phyloP scores from a whole-genome alignment of 2,329 filamentous ascomycete species.

The Dendryphion nanum region DNA sequence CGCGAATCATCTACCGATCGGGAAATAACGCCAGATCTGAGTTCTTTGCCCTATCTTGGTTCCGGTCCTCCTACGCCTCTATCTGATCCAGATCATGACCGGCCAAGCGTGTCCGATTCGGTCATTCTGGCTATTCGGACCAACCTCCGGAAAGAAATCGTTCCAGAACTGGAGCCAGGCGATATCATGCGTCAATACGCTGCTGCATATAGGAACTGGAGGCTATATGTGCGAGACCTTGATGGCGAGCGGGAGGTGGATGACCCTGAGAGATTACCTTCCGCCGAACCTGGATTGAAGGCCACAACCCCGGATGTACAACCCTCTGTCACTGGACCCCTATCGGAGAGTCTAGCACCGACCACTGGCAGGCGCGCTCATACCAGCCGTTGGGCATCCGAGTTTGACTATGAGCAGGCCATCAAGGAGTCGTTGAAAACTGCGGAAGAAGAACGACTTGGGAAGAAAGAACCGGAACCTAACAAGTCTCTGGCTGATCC shows the following conservation, averaged over 20 bases:
- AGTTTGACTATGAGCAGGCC: slow-evolving; percentile 70
- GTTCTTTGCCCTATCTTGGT: slow-evolving; percentile 45
- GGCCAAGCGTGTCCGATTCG: slow-evolving; percentile 32
- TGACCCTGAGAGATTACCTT: slow-evolving; percentile 33
- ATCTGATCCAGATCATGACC: slow-evolving; percentile 44
- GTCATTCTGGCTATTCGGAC: slow-evolving; percentile 37
- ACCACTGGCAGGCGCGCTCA: slow-evolving; percentile 31
- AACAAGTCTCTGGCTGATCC: slow-evolving; percentile 70
- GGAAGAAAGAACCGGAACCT: slow-evolving; percentile 60
- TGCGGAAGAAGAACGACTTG: slow-evolving; percentile 68
- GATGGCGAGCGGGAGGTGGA: slow-evolving; percentile 43
- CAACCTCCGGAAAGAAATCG: slow-evolving; percentile 31
- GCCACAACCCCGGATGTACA: slow-evolving; percentile 49
- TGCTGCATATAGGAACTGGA: slow-evolving; percentile 42
- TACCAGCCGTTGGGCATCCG: slow-evolving; percentile 49
- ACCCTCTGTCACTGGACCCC: slow-evolving; percentile 23
- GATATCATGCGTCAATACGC: slow-evolving; percentile 38
- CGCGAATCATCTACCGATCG: slow-evolving; percentile 30
- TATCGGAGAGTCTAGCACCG: slow-evolving; percentile 25
- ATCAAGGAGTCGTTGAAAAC: slow-evolving; percentile 66
- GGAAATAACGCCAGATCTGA: slow-evolving; percentile 42
- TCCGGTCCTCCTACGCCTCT: slow-evolving; percentile 45
- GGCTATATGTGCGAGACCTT: slow-evolving; percentile 38
- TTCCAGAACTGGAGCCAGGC: slow-evolving; percentile 26
- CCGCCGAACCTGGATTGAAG: slow-evolving; percentile 33